These are phyloP conservation scores for Cladorrhinum sp. DNA, from an alignment of 2,329 filamentous ascomycete species.

Conservation along the genomic window DNA sequence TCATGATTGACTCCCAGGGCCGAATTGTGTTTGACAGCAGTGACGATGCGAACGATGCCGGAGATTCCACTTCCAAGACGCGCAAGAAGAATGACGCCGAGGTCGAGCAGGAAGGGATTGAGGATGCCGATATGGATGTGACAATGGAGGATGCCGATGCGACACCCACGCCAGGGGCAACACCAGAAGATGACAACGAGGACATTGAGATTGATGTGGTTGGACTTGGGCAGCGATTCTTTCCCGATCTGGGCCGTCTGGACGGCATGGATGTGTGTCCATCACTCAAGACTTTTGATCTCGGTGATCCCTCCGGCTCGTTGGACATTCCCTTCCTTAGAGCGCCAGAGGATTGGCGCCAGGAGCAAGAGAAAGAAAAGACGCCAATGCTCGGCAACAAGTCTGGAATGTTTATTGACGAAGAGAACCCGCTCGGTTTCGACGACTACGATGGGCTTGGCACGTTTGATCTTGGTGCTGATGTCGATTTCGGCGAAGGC, in stretches of 20 bases:
- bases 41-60: conserved; percentile 67
- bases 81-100: conserved; percentile 35
- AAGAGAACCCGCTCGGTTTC: conserved; percentile 79
- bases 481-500: conserved; percentile 89
- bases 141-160: conserved; percentile 19
- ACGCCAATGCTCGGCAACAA: conserved; percentile 57
- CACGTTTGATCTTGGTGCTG: conserved; percentile 65
- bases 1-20: conserved; percentile 90
- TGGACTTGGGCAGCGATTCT: conserved; percentile 74
- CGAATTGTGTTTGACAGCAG: conserved; percentile 98
- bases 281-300: conserved; percentile 87
- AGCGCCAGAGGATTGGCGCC: conserved; percentile 79
- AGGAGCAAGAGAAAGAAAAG: conserved; percentile 64
- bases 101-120: conserved; percentile 40
- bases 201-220: conserved; percentile 76
- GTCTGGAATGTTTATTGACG: conserved; percentile 80
- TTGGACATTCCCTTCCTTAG: conserved; percentile 91
- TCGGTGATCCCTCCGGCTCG: conserved; percentile 80
- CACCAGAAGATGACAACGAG: conserved; percentile 47
- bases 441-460: conserved; percentile 75
- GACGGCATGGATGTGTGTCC: conserved; percentile 91
- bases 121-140: conserved; percentile 16
- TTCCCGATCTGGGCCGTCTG: conserved; percentile 72
- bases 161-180: conserved; percentile 28
- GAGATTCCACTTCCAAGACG: conserved; percentile 38